Conservation (phyloP, 2,329 filamentous ascomycete species). For the Epichloe coenophiala region DNA sequence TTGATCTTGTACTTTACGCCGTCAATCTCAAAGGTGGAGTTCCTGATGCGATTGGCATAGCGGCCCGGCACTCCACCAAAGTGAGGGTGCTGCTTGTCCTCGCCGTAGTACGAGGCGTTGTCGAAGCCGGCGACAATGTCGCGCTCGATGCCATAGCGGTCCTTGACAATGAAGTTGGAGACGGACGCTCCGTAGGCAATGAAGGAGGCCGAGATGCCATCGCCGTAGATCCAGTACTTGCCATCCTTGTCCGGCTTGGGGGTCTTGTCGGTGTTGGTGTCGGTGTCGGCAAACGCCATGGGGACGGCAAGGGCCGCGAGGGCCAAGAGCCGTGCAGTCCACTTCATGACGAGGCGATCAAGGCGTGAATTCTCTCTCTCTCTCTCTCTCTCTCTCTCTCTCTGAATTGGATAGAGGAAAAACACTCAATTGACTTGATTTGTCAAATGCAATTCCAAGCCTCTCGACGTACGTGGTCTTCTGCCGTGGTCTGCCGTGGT, state of each 20-base stretch:
- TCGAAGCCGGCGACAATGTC: slow-evolving; percentile 65
- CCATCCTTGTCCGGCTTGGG: slow-evolving; percentile 39
- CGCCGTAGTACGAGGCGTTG: slow-evolving; percentile 56
- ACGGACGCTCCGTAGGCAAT: slow-evolving; percentile 64
- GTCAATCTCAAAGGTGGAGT: slow-evolving; percentile 58
- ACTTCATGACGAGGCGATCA: slow-evolving; percentile 10
- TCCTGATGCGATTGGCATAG: slow-evolving; percentile 72
- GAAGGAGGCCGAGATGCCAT: slow-evolving; percentile 54
- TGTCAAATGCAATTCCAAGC: neutral
- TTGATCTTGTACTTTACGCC: slow-evolving; percentile 43
- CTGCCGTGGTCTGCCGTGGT: too few relatives aligned
- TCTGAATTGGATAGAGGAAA: neutral
- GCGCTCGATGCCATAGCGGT: slow-evolving; percentile 52
- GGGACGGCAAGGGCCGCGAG: slow-evolving; percentile 9
- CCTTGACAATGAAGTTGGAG: slow-evolving; percentile 56
- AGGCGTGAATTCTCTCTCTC: neutral
- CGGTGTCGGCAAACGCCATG: slow-evolving; percentile 4
- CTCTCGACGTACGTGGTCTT: too few relatives aligned
- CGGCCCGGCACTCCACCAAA: slow-evolving; percentile 61
- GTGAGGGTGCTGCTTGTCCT: slow-evolving; percentile 54
- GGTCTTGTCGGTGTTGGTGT: slow-evolving; percentile 6
- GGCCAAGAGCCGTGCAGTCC: slow-evolving; percentile 6
- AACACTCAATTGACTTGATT: neutral
- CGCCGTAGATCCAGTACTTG: slow-evolving; percentile 59
- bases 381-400: too few relatives aligned